Base-by-base conservation (phyloP, 306 rosid species). In the Hippophae gyantsensis region DNA sequence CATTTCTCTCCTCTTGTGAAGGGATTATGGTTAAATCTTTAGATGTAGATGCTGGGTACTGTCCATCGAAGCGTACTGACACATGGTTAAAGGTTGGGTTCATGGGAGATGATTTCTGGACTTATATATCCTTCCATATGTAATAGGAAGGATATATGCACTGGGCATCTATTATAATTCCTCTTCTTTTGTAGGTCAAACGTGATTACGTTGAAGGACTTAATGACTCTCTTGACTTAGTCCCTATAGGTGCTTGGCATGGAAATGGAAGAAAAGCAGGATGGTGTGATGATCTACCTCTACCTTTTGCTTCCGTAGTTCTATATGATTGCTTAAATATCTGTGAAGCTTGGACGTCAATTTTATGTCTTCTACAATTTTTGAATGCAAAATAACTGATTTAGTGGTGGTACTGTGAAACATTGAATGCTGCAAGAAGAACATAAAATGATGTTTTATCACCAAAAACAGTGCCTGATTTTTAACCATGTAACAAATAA, bases 261-360 rank as follows among this genome's bases (percentile, higher is more conserved):
- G 97, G 95, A 70, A 90, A 90, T 63, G 95, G 97, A 71, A 90
- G 97, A 79, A 90, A 90, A 72, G 94, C 90, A 43, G 97, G 95
- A 79, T 86, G 95, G 97, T 89, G 79, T 73, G 47, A 62, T 49
- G 57, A 67, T 48, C 5, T 56, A 51, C 60, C 43, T 43, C 13
- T 42, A 13, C 54, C 23, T 9, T 52, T 18, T 50, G 38, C 69
- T 55, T 42, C 70, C 8, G 1, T 49, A 7, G 12, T 49, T 50
- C 61, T 26, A 32, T 32, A 32, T 4, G 43, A 54, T 56, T 54
- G 64, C 48, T 25, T 42, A n/a, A 18, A 57, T 63, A 48, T 69
- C 61, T 63, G 45, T 46, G 60, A 63, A 52, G 3, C 43, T 18
- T 60, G 38, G 13, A 14, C 9, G 11, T 5, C 23, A 53, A 12